Conservation (phyloP, 2,329 filamentous ascomycete genomes). For the Proliferodiscus dingleyae region DNA sequence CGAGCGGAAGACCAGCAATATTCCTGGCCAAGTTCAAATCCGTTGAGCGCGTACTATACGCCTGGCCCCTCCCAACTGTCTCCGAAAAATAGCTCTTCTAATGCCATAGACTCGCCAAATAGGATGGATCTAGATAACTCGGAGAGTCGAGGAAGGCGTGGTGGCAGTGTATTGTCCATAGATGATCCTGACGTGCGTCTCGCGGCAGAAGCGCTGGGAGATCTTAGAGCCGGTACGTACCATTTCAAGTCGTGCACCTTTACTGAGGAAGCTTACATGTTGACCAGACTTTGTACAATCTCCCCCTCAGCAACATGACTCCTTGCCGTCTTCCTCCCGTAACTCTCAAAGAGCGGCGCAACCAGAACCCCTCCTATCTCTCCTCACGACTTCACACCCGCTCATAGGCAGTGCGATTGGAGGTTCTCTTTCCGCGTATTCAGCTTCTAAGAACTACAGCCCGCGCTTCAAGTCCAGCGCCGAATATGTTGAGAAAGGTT, state of each 20-base stretch:
- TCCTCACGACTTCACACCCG: slow-evolving; percentile 85
- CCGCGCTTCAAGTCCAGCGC: slow-evolving; percentile 84
- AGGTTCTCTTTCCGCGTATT: slow-evolving; percentile 79
- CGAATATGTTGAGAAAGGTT: slow-evolving; percentile 83
- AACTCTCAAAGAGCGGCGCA: slow-evolving; percentile 27
- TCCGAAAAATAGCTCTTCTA: slow-evolving; percentile 20
- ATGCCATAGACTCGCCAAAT: slow-evolving; percentile 22
- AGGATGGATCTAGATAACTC: slow-evolving; percentile 30
- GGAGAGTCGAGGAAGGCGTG: slow-evolving; percentile 26
- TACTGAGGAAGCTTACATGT: slow-evolving; percentile 10
- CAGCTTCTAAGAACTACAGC: slow-evolving; percentile 83
- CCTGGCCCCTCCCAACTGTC: slow-evolving; percentile 28
- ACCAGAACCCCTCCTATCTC: slow-evolving; percentile 75
- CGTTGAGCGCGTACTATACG: slow-evolving; percentile 31
- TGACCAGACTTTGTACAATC: slow-evolving; percentile 61
- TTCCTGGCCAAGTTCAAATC: slow-evolving; percentile 31
- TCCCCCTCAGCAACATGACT: slow-evolving; percentile 38
- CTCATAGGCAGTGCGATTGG: slow-evolving; percentile 81
- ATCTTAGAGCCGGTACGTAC: slow-evolving; percentile 64
- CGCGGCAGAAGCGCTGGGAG: slow-evolving; percentile 71
- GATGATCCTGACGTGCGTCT: slow-evolving; percentile 65
- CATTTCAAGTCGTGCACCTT: slow-evolving; percentile 5
- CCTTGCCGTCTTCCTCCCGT: slow-evolving; percentile 31
- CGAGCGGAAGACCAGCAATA: slow-evolving; percentile 25
- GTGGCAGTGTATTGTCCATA: slow-evolving; percentile 36